These are phyloP conservation scores for Astragalus membranaceus DNA, from an alignment of 306 rosid species.

Conservation along the genomic window DNA sequence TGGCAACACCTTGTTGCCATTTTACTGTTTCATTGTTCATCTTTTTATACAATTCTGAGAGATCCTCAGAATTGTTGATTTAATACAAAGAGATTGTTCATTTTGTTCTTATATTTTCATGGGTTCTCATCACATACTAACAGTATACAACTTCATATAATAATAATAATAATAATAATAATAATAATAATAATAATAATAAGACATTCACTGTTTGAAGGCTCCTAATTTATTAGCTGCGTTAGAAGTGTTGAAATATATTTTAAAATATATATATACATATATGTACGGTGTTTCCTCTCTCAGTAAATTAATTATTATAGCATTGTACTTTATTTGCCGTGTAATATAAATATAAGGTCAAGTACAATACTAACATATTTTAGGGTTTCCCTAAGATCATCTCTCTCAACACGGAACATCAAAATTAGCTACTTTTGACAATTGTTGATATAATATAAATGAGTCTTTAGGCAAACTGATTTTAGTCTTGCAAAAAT, in stretches of 20 bases:
- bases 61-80: too few relatives aligned
- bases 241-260: not conserved
- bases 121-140: too few relatives aligned
- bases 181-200: slow-evolving; percentile 14
- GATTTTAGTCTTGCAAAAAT: slow-evolving; percentile 12
- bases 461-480: slow-evolving; percentile 1
- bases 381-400: not conserved
- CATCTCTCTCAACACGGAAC: not conserved
- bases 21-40: too few relatives aligned
- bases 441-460: not conserved
- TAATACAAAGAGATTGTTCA: too few relatives aligned
- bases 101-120: too few relatives aligned
- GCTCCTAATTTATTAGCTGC: not conserved
- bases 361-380: not conserved
- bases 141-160: not conserved
- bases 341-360: not conserved
- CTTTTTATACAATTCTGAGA: too few relatives aligned
- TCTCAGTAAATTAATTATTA: not conserved
- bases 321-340: not conserved
- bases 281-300: not conserved
- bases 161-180: slow-evolving; percentile 17
- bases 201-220: not conserved
- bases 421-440: not conserved
- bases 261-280: too few relatives aligned
- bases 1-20: too few relatives aligned